phyloP scores from a whole-genome alignment of 306 rosid genomes.

The Vigna nakashimae region DNA sequence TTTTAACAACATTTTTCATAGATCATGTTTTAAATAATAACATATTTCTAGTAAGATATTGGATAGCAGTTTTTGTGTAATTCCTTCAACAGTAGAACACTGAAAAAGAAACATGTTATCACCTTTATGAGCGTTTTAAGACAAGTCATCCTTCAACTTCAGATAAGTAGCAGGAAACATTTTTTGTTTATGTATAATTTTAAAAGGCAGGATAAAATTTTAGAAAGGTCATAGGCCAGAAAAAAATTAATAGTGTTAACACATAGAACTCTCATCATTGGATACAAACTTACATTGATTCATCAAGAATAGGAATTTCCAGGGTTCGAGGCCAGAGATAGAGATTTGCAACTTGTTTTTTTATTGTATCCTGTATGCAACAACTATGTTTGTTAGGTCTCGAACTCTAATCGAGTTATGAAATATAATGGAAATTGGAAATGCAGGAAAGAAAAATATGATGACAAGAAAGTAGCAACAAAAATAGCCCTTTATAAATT shows the following conservation, averaged over 20 bases:
- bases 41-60: slow-evolving; percentile 2
- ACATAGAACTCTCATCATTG: slow-evolving; percentile 16
- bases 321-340: slow-evolving; percentile 91
- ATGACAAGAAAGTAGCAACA: slow-evolving; percentile 2
- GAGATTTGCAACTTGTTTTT: slow-evolving; percentile 75
- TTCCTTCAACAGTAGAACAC: neutral
- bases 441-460: neutral
- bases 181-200: neutral
- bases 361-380: slow-evolving; percentile 70
- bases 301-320: slow-evolving; percentile 78
- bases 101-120: neutral
- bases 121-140: neutral
- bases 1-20: slow-evolving; percentile 18
- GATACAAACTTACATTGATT: slow-evolving; percentile 67
- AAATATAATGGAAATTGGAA: slow-evolving; percentile 12
- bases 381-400: slow-evolving; percentile 41
- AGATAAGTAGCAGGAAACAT: neutral
- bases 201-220: neutral
- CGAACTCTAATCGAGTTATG: slow-evolving; percentile 33
- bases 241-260: neutral
- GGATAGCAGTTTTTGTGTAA: neutral
- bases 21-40: slow-evolving; percentile 4
- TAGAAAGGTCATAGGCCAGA: neutral
- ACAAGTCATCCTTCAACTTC: neutral
- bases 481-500: neutral